Percentiles rank a stretch among this genome's conserved stretches.
These are phyloP conservation scores for Dichomitus squalens DNA, from an alignment of 1,284 basidiomycete species.

Conservation along the genomic window DNA sequence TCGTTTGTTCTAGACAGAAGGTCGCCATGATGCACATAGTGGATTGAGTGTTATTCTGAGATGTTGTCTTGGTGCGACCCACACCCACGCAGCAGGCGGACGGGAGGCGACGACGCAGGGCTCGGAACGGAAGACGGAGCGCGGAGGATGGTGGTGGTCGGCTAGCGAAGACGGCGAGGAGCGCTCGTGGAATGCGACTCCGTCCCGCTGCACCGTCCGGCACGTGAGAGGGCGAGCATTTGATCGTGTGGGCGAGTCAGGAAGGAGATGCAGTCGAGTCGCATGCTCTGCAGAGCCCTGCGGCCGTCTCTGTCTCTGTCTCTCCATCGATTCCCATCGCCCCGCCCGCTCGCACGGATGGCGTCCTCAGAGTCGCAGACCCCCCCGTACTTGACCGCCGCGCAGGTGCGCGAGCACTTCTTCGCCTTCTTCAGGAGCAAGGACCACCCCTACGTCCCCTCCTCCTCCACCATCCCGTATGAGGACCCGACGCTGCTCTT, in stretches of 20 bases:
- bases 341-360: conserved; percentile 16
- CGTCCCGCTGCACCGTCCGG: conserved; percentile 8
- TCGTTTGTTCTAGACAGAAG: too few species aligned
- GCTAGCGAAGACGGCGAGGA: conserved; percentile 5
- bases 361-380: conserved; percentile 12
- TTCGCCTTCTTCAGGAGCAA: conserved; percentile 81
- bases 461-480: conserved; percentile 93
- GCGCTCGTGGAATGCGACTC: not conserved
- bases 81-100: too few species aligned
- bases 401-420: conserved; percentile 73
- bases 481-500: conserved; percentile 97
- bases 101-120: not conserved
- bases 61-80: too few species aligned
- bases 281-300: conserved; percentile 21
- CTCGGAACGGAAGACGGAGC: not conserved
- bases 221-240: conserved; percentile 25
- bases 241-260: conserved; percentile 23
- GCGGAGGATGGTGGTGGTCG: conserved; percentile 6
- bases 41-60: too few species aligned
- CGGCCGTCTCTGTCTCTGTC: conserved; percentile 19
- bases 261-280: conserved; percentile 14
- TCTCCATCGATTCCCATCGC: conserved; percentile 20
- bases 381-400: conserved; percentile 64
- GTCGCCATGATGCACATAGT: too few species aligned
- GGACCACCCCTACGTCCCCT: conserved; percentile 91